These are phyloP conservation scores for Zygotorulaspora mrakii DNA, from an alignment of 1,139 yeast species.

Conservation along the genomic window DNA sequence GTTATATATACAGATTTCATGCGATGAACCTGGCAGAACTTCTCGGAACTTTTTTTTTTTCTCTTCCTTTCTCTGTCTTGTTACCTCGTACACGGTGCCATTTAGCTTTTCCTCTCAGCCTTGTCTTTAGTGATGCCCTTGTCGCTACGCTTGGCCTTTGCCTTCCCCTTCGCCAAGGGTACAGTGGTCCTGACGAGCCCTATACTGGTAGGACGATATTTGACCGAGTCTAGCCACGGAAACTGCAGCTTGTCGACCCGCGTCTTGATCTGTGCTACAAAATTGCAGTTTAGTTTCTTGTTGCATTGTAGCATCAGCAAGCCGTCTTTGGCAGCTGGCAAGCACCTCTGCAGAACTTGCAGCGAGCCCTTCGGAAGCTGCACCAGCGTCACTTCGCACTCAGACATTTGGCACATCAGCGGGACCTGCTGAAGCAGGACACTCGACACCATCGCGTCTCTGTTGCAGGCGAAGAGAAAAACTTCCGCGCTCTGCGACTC, in stretches of 20 bases:
- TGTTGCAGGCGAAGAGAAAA: slow-evolving; percentile 31
- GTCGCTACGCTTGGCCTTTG: no score
- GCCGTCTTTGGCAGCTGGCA: slow-evolving; percentile 20
- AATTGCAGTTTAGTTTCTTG: slow-evolving; percentile 21
- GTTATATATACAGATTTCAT: background rate
- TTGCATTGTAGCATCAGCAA: slow-evolving; percentile 24
- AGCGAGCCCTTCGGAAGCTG: slow-evolving; percentile 31
- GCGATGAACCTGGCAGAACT: slow-evolving; percentile 2
- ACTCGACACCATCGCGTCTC: slow-evolving; percentile 25
- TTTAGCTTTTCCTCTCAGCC: background rate
- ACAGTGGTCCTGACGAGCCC: slow-evolving; percentile 20
- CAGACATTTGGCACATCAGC: slow-evolving; percentile 24
- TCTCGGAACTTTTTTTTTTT: slow-evolving; percentile 6
- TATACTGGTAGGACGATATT: slow-evolving; percentile 19
- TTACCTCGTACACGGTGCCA: slow-evolving; percentile 1
- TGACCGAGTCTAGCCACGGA: slow-evolving; percentile 31
- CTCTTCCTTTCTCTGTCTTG: background rate
- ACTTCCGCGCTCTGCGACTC: slow-evolving; percentile 7
- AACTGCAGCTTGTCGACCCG: slow-evolving; percentile 19
- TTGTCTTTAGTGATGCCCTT: no score
- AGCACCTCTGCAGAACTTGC: slow-evolving; percentile 8
- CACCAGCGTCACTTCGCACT: slow-evolving; percentile 22
- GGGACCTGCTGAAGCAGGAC: slow-evolving; percentile 33
- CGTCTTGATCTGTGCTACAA: slow-evolving; percentile 20
- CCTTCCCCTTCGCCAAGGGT: slow-evolving; percentile 13